phyloP scores from a whole-genome alignment of 371 early-diverging fungal species.

The Mortierella sp. region DNA sequence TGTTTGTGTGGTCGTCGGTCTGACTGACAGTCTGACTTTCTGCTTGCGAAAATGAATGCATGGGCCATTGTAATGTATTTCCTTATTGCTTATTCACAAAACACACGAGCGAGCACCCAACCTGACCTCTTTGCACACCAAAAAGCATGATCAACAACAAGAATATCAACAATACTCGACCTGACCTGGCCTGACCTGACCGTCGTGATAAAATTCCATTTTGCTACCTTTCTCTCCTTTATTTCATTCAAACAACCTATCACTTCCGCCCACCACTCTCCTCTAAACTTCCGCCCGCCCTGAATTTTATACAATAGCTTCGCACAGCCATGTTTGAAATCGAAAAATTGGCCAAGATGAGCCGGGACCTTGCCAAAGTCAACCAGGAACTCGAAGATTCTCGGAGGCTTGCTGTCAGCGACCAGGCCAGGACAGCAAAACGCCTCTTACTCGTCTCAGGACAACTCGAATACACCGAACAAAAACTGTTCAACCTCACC shows the following conservation, averaged over 20 bases:
- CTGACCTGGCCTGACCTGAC: constrained; percentile 2
- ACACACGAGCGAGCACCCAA: background rate
- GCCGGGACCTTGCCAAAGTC: constrained; percentile 40
- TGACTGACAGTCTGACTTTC: background rate
- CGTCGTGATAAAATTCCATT: background rate
- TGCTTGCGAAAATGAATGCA: background rate
- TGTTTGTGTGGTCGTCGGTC: background rate
- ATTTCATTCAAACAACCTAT: background rate
- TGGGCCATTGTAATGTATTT: background rate
- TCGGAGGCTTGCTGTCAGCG: constrained; percentile 39
- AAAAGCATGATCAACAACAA: constrained; percentile 6
- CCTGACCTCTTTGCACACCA: constrained; percentile 5
- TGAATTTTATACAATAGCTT: constrained; percentile 27
- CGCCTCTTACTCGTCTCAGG: constrained; percentile 46
- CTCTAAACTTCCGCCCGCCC: background rate
- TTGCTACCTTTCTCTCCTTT: background rate
- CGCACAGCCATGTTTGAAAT: constrained; percentile 46
- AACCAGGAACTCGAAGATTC: constrained; percentile 54
- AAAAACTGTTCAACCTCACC: constrained; percentile 38
- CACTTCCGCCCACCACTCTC: background rate
- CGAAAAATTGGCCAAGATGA: constrained; percentile 49
- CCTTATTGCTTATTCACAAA: background rate
- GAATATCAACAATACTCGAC: background rate
- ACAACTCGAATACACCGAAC: constrained; percentile 54
- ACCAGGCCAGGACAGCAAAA: constrained; percentile 49